Evolutionary conservation across 2,329 filamentous ascomycete species (phyloP).

Genomic region (Phialocephala sp.): DNA sequence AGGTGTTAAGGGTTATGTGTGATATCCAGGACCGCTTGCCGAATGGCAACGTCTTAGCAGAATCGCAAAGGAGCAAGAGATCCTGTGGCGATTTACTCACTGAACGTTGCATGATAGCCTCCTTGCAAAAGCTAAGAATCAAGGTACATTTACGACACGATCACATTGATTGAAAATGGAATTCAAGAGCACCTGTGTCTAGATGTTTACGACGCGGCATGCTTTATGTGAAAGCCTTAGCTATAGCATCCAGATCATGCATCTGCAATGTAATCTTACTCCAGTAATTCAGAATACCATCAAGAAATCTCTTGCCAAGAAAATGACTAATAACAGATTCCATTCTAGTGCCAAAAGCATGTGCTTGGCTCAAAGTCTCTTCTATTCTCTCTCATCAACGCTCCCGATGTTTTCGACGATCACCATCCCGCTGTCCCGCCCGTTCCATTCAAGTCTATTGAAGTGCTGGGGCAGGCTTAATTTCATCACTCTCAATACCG

Average conservation of each 20-base stretch:
- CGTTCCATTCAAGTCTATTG: not conserved
- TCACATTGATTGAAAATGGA: no score
- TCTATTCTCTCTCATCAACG: not conserved
- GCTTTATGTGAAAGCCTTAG: not conserved
- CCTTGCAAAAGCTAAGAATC: not conserved
- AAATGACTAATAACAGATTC: not conserved
- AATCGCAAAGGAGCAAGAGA: not conserved
- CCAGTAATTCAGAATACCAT: not conserved
- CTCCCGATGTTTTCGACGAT: not conserved
- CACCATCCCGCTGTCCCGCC: not conserved
- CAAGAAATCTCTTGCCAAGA: constrained; percentile 4
- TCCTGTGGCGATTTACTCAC: not conserved
- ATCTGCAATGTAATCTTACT: not conserved
- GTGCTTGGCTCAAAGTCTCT: constrained; percentile 2
- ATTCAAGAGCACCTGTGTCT: no score
- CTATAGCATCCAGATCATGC: constrained; percentile 1
- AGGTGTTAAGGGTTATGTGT: not conserved
- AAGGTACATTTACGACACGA: not conserved
- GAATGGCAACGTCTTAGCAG: not conserved
- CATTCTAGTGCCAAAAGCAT: not conserved
- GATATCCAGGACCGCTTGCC: not conserved
- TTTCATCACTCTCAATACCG: constrained; percentile 19
- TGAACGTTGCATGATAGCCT: not conserved
- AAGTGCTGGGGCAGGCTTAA: not conserved
- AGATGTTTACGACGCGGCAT: not conserved